Conservation (phyloP, 1,284 basidiomycete genomes). For the Puccinia coronata region DNA sequence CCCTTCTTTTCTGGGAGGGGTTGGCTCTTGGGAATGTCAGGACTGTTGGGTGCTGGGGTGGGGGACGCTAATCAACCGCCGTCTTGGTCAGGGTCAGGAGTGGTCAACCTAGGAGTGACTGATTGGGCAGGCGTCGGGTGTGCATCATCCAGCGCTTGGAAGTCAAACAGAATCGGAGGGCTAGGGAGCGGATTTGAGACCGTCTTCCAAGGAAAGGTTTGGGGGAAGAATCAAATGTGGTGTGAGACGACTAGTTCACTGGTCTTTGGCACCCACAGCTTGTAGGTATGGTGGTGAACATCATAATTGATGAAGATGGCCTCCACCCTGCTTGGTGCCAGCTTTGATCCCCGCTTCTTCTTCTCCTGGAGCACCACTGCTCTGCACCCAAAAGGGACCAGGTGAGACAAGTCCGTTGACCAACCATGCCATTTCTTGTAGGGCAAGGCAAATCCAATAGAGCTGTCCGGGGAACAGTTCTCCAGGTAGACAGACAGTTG, state of each 20-base stretch:
- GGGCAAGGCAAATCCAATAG: background rate
- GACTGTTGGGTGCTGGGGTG: too few species aligned
- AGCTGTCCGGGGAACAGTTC: conserved; percentile 8
- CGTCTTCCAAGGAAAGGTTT: background rate
- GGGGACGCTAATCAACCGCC: too few species aligned
- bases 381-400: conserved; percentile 32
- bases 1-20: background rate
- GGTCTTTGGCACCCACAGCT: background rate
- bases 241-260: background rate
- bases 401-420: background rate
- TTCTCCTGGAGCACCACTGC: background rate
- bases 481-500: background rate
- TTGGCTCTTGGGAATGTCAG: too few species aligned
- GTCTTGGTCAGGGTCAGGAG: too few species aligned
- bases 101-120: background rate
- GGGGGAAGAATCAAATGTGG: background rate
- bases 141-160: too few species aligned
- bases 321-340: background rate
- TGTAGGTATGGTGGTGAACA: conserved; percentile 2
- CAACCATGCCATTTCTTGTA: background rate
- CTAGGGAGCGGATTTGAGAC: background rate
- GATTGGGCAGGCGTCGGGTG: too few species aligned
- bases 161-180: too few species aligned
- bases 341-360: background rate
- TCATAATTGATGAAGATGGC: conserved; percentile 15